Evolutionary conservation across 2,329 filamentous ascomycete species (phyloP).

Genomic region (Claviceps lovelessii): DNA sequence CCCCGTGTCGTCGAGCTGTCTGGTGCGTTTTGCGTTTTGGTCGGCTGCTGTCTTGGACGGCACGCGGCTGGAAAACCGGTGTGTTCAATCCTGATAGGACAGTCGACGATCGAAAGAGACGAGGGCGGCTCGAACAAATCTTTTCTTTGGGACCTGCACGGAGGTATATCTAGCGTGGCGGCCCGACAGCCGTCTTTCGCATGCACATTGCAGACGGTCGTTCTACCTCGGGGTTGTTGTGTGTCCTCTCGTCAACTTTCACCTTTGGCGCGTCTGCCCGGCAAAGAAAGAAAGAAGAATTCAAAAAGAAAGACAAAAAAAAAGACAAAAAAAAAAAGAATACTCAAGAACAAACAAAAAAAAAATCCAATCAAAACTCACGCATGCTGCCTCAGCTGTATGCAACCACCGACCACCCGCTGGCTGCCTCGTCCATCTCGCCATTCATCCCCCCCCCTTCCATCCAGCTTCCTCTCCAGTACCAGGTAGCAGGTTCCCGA

Average conservation of each 20-base stretch:
- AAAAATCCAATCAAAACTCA: conserved; percentile 8
- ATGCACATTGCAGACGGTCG: not conserved
- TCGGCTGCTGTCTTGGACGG: not conserved
- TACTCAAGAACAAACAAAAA: not conserved
- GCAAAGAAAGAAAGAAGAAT: not conserved
- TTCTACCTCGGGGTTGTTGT: not conserved
- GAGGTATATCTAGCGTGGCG: conserved; percentile 2
- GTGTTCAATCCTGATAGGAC: not conserved
- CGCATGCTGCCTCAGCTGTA: conserved; percentile 8
- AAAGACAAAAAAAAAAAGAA: no score
- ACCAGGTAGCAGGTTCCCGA: not conserved
- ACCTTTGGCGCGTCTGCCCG: not conserved
- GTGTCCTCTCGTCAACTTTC: not conserved
- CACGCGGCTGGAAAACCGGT: not conserved
- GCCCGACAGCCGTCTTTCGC: not conserved
- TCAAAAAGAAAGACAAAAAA: not conserved
- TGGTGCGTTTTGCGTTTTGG: not conserved
- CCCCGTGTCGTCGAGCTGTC: not conserved
- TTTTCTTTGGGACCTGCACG: not conserved
- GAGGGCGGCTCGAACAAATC: not conserved
- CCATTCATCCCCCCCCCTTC: not conserved
- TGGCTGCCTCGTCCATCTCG: conserved; percentile 10
- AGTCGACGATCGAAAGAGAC: not conserved
- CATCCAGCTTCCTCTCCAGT: not conserved
- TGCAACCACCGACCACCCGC: conserved; percentile 12